phyloP scores from a whole-genome alignment of 148 eudicot genomes.

The Bassia scoparia region DNA sequence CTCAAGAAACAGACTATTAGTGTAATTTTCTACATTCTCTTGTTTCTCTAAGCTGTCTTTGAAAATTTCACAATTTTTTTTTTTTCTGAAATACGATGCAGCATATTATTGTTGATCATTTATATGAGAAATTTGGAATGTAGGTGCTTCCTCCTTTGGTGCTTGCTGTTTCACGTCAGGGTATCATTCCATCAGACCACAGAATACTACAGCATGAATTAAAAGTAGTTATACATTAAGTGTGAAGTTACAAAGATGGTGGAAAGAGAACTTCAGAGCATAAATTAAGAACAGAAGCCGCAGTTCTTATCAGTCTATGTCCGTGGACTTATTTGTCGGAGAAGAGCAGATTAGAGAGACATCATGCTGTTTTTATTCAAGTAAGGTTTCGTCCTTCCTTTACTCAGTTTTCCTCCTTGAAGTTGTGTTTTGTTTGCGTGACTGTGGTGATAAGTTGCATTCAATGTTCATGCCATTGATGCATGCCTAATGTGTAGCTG shows the following conservation, averaged over 20 bases:
- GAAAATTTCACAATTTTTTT: neutral
- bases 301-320: slow-evolving; percentile 59
- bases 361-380: slow-evolving; percentile 46
- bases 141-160: slow-evolving; percentile 53
- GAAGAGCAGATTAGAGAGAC: slow-evolving; percentile 31
- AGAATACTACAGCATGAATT: slow-evolving; percentile 35
- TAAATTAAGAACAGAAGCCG: slow-evolving; percentile 38
- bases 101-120: slow-evolving; percentile 8
- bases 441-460: neutral
- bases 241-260: slow-evolving; percentile 77
- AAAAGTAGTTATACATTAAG: slow-evolving; percentile 33
- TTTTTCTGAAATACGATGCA: neutral
- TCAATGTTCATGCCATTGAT: neutral
- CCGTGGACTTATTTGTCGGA: slow-evolving; percentile 56
- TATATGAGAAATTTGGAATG: slow-evolving; percentile 17
- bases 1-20: slow-evolving; percentile 58
- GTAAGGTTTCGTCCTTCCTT: slow-evolving; percentile 27
- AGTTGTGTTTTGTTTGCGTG: neutral
- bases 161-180: slow-evolving; percentile 18
- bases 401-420: slow-evolving; percentile 3
- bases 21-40: slow-evolving; percentile 15
- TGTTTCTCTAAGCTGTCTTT: slow-evolving; percentile 5
- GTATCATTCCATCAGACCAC: slow-evolving; percentile 13
- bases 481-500: neutral
- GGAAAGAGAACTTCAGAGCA: slow-evolving; percentile 44